A percentile compares a stretch with the other conserved stretches of the same genome.
These are phyloP conservation scores for Podila clonocystis DNA, from an alignment of 192 early-diverging fungal species.

Conservation along the genomic window DNA sequence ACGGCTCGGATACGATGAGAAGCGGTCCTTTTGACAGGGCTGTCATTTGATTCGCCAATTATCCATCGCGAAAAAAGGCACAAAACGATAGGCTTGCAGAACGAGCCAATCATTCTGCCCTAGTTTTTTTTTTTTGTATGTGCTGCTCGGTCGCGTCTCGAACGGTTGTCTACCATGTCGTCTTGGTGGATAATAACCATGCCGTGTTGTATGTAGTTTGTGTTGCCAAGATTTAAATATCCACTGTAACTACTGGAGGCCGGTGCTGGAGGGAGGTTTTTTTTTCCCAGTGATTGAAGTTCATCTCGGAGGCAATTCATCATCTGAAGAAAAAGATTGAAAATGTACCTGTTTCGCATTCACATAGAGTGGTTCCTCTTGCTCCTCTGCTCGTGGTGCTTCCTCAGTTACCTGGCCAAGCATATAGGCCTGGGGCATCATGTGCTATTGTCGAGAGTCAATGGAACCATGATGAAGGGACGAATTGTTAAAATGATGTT, in stretches of 20 bases:
- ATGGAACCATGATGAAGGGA: background rate
- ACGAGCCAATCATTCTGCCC: conserved; percentile 51
- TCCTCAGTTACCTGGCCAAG: conserved; percentile 29
- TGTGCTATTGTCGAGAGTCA: conserved; percentile 23
- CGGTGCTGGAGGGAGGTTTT: background rate
- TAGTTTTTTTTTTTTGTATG: conserved; percentile 23
- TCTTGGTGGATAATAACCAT: too few relatives aligned
- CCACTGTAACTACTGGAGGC: too few relatives aligned
- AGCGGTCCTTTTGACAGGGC: background rate
- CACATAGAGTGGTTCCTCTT: conserved; percentile 90
- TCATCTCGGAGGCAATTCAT: background rate
- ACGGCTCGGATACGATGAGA: background rate
- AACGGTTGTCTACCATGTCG: background rate
- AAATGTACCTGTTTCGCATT: conserved; percentile 82
- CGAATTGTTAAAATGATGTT: background rate
- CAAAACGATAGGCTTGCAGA: conserved; percentile 37
- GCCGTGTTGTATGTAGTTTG: too few relatives aligned
- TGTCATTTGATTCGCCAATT: background rate
- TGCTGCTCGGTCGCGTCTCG: conserved; percentile 36
- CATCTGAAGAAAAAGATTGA: background rate
- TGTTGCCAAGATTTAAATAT: too few relatives aligned
- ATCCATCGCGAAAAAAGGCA: conserved; percentile 2
- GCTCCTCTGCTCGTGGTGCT: conserved; percentile 21
- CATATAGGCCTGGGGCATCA: conserved; percentile 41
- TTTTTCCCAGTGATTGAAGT: background rate